Conservation (phyloP, 192 early-diverging fungal genomes). For the Lobosporangium transversale region DNA sequence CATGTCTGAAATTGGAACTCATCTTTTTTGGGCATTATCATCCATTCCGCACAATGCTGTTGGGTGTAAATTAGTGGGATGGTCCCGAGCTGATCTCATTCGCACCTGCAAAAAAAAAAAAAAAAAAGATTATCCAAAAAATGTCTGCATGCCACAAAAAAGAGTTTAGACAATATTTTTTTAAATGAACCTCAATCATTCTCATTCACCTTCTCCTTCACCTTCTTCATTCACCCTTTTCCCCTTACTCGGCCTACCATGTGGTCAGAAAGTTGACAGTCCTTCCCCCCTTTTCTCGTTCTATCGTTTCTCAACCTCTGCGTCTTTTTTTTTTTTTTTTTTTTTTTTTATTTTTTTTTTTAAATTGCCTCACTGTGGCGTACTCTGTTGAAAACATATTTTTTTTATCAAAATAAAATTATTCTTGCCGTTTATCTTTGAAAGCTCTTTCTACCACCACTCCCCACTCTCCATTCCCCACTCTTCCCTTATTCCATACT, state of each 20-base stretch:
- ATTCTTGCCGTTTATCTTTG: not conserved
- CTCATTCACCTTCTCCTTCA: not conserved
- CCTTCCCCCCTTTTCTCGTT: conserved; percentile 7
- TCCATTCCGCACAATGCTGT: too few species aligned
- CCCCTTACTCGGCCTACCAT: conserved; percentile 26
- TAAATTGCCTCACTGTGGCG: conserved; percentile 10
- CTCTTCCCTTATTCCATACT: not conserved
- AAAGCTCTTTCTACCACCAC: too few species aligned
- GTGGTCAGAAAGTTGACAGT: conserved; percentile 43
- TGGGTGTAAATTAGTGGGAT: not conserved
- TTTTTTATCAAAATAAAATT: too few species aligned
- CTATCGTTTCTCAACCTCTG: not conserved
- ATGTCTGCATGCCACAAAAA: not conserved
- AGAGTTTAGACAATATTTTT: not conserved
- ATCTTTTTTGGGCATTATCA: too few species aligned
- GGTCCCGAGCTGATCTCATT: not conserved
- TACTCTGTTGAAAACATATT: not conserved
- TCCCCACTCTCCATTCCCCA: too few species aligned
- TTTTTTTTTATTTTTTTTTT: conserved; percentile 6
- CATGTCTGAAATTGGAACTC: too few species aligned
- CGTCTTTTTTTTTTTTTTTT: conserved; percentile 21
- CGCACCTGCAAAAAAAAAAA: not conserved
- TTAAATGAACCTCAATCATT: conserved; percentile 2
- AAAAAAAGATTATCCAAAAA: not conserved
- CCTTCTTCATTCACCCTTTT: not conserved